phyloP scores from a whole-genome alignment of 2,329 filamentous ascomycete genomes.

The Xylaria sp. region DNA sequence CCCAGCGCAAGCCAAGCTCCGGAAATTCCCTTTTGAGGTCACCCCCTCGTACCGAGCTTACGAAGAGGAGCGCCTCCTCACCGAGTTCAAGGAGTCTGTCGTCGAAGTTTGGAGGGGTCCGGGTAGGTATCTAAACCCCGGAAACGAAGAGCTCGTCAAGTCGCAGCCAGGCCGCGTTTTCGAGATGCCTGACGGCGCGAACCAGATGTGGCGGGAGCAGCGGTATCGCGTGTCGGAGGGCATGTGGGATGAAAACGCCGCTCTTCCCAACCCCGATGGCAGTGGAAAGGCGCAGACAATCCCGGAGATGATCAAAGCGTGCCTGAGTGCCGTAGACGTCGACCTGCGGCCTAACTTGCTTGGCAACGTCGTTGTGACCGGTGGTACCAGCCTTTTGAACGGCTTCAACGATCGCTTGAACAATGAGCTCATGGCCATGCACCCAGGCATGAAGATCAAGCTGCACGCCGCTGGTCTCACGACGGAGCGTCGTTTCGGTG shows the following conservation, averaged over 20 bases:
- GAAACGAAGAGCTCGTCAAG: slow-evolving; percentile 79
- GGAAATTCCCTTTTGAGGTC: slow-evolving; percentile 67
- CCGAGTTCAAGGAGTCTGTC: slow-evolving; percentile 97
- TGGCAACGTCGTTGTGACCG: slow-evolving; percentile 90
- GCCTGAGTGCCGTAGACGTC: slow-evolving; percentile 81
- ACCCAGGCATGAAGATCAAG: slow-evolving; percentile 84
- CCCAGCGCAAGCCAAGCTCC: slow-evolving; percentile 76
- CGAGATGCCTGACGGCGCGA: slow-evolving; percentile 96
- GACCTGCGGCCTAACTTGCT: slow-evolving; percentile 85
- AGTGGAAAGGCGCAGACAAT: slow-evolving; percentile 74
- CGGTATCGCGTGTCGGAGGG: slow-evolving; percentile 86
- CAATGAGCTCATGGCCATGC: slow-evolving; percentile 79
- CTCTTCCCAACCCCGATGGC: slow-evolving; percentile 55
- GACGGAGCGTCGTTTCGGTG: slow-evolving; percentile 87
- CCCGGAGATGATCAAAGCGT: slow-evolving; percentile 78
- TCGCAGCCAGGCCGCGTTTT: slow-evolving; percentile 82
- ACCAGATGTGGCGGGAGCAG: slow-evolving; percentile 91
- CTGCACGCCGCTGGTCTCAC: slow-evolving; percentile 86
- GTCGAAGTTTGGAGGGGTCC: slow-evolving; percentile 92
- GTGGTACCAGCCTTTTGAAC: slow-evolving; percentile 83
- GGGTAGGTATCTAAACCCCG: slow-evolving; percentile 65
- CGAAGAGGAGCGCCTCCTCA: slow-evolving; percentile 90
- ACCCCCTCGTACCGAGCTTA: slow-evolving; percentile 76
- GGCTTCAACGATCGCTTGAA: slow-evolving; percentile 92
- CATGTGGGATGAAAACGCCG: slow-evolving; percentile 85